Conservation (phyloP, 2,329 filamentous ascomycete species). For the Calonectria ilicicola region DNA sequence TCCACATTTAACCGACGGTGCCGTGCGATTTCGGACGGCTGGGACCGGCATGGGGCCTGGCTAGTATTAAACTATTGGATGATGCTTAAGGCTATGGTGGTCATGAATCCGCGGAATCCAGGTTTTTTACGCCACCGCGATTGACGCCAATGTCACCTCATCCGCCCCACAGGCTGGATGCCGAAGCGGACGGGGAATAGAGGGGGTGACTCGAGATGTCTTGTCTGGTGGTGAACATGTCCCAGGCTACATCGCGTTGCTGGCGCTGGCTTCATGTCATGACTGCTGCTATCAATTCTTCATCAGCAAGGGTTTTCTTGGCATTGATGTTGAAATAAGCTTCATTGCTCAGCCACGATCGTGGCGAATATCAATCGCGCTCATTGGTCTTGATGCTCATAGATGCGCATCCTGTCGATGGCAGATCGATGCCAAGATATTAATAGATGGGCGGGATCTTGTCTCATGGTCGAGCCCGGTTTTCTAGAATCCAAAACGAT, state of each 20-base stretch:
- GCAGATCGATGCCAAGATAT: neutral
- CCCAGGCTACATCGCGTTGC: neutral
- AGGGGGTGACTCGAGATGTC: neutral
- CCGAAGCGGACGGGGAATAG: neutral
- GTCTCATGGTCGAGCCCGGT: no score
- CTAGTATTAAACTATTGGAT: neutral
- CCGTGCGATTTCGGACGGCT: neutral
- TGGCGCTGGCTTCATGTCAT: neutral
- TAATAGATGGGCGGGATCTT: neutral
- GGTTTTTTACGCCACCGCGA: neutral
- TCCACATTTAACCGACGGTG: conserved; percentile 8
- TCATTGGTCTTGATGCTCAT: neutral
- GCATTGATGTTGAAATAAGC: conserved; percentile 10
- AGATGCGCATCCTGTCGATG: neutral
- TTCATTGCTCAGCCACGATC: conserved; percentile 12
- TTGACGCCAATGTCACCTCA: neutral
- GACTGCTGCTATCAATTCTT: no score
- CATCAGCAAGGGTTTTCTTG: neutral
- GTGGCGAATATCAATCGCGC: neutral
- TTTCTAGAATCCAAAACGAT: no score
- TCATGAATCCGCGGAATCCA: neutral
- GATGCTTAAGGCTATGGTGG: neutral
- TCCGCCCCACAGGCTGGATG: neutral
- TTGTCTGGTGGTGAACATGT: neutral
- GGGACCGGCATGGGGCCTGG: neutral